Conservation (phyloP, 1,139 yeast genomes). For the Torulaspora globosa region DNA sequence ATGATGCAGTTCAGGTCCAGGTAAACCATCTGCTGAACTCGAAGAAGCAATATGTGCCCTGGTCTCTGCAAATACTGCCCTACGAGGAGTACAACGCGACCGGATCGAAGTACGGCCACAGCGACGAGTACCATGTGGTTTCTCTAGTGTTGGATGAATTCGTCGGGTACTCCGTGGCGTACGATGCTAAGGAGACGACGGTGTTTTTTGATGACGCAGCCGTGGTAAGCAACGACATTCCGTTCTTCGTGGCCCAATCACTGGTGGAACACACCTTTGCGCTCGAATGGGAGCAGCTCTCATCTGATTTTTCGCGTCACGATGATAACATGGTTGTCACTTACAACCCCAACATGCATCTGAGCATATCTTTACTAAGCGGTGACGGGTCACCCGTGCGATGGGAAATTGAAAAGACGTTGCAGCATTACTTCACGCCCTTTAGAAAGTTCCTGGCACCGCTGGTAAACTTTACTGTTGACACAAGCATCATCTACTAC, state of each 20-base stretch:
- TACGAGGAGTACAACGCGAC: slow-evolving; percentile 19
- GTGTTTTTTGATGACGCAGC: slow-evolving; percentile 47
- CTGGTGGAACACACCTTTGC: slow-evolving; percentile 51
- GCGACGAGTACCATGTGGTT: slow-evolving; percentile 29
- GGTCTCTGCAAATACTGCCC: slow-evolving; percentile 35
- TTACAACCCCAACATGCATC: slow-evolving; percentile 60
- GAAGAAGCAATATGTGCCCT: slow-evolving; percentile 23
- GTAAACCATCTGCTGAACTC: slow-evolving; percentile 26
- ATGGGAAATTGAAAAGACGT: slow-evolving; percentile 54
- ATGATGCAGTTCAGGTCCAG: slow-evolving; percentile 44
- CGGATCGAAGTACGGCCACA: slow-evolving; percentile 7
- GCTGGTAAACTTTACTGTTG: slow-evolving; percentile 67
- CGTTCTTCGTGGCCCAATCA: slow-evolving; percentile 57
- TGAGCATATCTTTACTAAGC: slow-evolving; percentile 58
- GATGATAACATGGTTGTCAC: slow-evolving; percentile 42
- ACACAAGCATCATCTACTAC: slow-evolving; percentile 74
- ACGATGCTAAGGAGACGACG: slow-evolving; percentile 42
- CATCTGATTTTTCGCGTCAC: slow-evolving; percentile 10
- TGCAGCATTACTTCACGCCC: slow-evolving; percentile 45
- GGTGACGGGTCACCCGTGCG: slow-evolving; percentile 53
- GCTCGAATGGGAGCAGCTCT: slow-evolving; percentile 42
- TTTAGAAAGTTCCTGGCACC: slow-evolving; percentile 45
- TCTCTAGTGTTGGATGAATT: slow-evolving; percentile 29
- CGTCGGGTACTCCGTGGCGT: slow-evolving; percentile 27
- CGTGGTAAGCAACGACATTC: slow-evolving; percentile 55